Conservation (phyloP, 2,329 filamentous ascomycete genomes). For the Arthrobotrys sinensis region DNA sequence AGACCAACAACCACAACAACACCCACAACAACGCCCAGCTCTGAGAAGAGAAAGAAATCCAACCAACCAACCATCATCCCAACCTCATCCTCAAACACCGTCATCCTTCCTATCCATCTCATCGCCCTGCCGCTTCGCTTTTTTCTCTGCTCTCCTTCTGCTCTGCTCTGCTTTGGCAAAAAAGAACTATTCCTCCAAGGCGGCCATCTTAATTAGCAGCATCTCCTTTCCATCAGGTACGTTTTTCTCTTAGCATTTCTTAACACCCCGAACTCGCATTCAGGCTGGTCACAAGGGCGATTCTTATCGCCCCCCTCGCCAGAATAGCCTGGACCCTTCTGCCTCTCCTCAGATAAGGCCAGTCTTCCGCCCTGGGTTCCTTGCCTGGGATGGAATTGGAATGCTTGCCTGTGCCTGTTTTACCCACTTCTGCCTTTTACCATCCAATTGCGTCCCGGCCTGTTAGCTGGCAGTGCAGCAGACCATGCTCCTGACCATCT, state of each 20-base stretch:
- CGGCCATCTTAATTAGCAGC: neutral
- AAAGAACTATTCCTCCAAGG: slow-evolving; percentile 24
- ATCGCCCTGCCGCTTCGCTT: neutral
- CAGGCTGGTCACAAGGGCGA: slow-evolving; percentile 55
- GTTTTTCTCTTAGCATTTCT: neutral
- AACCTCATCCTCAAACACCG: slow-evolving; percentile 29
- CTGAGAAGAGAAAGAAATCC: neutral
- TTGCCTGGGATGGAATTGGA: slow-evolving; percentile 39
- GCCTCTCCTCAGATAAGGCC: slow-evolving; percentile 36
- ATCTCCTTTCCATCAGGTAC: slow-evolving; percentile 1
- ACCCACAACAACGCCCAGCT: neutral
- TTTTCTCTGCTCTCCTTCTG: slow-evolving; percentile 1
- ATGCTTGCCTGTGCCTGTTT: slow-evolving; percentile 38
- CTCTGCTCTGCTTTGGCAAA: neutral
- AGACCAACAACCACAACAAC: slow-evolving; percentile 4
- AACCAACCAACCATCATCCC: slow-evolving; percentile 9
- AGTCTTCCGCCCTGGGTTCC: slow-evolving; percentile 39
- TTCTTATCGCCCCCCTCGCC: slow-evolving; percentile 36
- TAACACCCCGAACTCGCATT: slow-evolving; percentile 22
- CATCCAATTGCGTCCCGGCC: slow-evolving; percentile 55
- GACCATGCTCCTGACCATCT: slow-evolving; percentile 35
- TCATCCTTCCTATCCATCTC: slow-evolving; percentile 10
- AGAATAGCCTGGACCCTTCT: slow-evolving; percentile 35
- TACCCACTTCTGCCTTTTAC: slow-evolving; percentile 56
- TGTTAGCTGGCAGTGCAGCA: slow-evolving; percentile 54